Evolutionary conservation across 2,329 filamentous ascomycete species (phyloP).

Genomic region (Bipolaris bicolor): DNA sequence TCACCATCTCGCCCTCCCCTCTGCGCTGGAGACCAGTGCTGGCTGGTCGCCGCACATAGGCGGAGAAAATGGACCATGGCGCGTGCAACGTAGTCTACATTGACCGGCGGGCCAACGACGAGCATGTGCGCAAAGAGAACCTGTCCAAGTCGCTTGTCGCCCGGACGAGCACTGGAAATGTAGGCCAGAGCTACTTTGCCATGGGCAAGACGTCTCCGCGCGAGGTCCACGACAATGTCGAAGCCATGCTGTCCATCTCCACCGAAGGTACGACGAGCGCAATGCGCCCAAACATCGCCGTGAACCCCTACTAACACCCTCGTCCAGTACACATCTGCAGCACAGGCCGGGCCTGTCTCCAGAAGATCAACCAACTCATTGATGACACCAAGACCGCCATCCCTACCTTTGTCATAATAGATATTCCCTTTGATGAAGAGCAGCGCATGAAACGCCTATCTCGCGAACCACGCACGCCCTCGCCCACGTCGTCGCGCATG

Average conservation of each 20-base stretch:
- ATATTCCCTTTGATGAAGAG: conserved; percentile 53
- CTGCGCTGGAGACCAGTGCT: conserved; percentile 41
- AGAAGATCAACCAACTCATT: conserved; percentile 46
- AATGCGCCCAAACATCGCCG: not conserved
- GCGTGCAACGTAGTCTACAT: conserved; percentile 54
- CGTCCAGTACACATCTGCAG: conserved; percentile 49
- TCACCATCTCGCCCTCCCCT: conserved; percentile 28
- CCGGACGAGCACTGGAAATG: conserved; percentile 41
- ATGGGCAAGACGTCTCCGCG: conserved; percentile 37
- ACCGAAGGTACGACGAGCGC: conserved; percentile 45
- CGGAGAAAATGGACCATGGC: conserved; percentile 52
- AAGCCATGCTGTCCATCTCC: conserved; percentile 50
- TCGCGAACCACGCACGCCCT: conserved; percentile 50
- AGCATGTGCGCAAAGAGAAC: conserved; percentile 47
- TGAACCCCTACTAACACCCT: conserved; percentile 15
- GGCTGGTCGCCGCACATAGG: conserved; percentile 40
- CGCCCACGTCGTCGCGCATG: conserved; percentile 46
- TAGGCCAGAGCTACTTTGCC: conserved; percentile 46
- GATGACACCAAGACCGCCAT: conserved; percentile 40
- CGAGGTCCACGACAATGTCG: conserved; percentile 49
- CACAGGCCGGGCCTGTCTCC: conserved; percentile 48
- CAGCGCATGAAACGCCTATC: conserved; percentile 49
- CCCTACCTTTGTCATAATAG: conserved; percentile 52
- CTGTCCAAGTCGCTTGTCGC: conserved; percentile 44
- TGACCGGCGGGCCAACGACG: conserved; percentile 51